Evolutionary conservation across 192 early-diverging fungal species (phyloP).

Genomic region (Diversispora epigaea): DNA sequence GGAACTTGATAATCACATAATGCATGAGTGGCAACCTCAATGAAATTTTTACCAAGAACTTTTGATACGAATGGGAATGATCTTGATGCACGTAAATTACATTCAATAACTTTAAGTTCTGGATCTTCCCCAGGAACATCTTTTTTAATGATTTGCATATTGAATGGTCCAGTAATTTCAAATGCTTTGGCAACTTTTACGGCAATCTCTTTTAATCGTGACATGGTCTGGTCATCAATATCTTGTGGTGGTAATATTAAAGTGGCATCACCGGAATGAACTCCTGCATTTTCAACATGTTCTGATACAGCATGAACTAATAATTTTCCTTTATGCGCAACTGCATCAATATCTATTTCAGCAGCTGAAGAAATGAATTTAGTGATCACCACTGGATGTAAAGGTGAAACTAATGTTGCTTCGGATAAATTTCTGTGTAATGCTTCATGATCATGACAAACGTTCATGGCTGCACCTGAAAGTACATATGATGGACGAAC

Average conservation of each 20-base stretch:
- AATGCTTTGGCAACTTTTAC: slow-evolving; percentile 89
- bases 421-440: slow-evolving; percentile 82
- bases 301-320: slow-evolving; percentile 94
- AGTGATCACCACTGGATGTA: slow-evolving; percentile 95
- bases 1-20: slow-evolving; percentile 83
- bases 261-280: slow-evolving; percentile 98
- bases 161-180: slow-evolving; percentile 96
- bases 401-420: slow-evolving; percentile 89
- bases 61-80: slow-evolving; percentile 99
- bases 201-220: slow-evolving; percentile 89
- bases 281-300: slow-evolving; percentile 99
- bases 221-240: slow-evolving; percentile 89
- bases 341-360: slow-evolving; percentile 99
- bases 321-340: slow-evolving; percentile 89
- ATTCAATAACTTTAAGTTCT: slow-evolving; percentile 99
- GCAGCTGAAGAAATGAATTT: slow-evolving; percentile 99
- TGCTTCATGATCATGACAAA: slow-evolving; percentile 64
- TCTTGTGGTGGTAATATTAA: slow-evolving; percentile 94
- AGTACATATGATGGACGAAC: slow-evolving; percentile 98
- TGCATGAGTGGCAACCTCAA: slow-evolving; percentile 95
- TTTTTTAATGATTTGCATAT: slow-evolving; percentile 99
- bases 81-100: slow-evolving; percentile 94
- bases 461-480: slow-evolving; percentile 98
- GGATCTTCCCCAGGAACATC: slow-evolving; percentile 60
- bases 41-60: slow-evolving; percentile 90